phyloP scores from a whole-genome alignment of 176 grass and related monocot species.

The Paspalum vaginatum region DNA sequence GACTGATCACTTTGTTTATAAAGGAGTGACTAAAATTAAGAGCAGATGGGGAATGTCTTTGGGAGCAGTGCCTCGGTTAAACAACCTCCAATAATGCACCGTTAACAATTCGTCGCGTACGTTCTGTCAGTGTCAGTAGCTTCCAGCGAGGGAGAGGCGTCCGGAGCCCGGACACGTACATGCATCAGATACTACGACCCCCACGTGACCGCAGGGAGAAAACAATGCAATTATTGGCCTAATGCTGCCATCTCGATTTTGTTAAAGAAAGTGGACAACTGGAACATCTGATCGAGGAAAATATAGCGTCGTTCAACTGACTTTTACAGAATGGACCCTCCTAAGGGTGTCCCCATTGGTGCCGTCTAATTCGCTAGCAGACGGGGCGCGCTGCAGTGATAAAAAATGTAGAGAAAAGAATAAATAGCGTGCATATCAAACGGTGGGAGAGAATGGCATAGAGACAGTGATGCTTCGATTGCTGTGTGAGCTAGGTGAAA shows the following conservation, averaged over 20 bases:
- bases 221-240: constrained; percentile 37
- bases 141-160: background rate
- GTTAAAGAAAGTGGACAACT: background rate
- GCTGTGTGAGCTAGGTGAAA: too few relatives aligned
- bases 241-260: background rate
- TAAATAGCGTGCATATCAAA: too few relatives aligned
- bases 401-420: too few relatives aligned
- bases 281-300: background rate
- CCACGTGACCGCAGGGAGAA: constrained; percentile 20
- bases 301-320: background rate
- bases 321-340: background rate
- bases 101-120: constrained; percentile 22
- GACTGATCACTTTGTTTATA: constrained; percentile 31
- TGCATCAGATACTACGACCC: background rate
- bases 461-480: too few relatives aligned
- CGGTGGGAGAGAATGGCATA: too few relatives aligned
- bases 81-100: constrained; percentile 12
- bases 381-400: too few relatives aligned
- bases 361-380: too few relatives aligned
- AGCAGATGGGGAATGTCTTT: constrained; percentile 26
- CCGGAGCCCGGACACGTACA: background rate
- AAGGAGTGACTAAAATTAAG: background rate
- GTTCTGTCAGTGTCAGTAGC: background rate
- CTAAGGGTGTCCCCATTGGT: too few relatives aligned
- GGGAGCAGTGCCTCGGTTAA: constrained; percentile 22